These are phyloP conservation scores for Cladorrhinum samala DNA, from an alignment of 495 filamentous ascomycete genomes.

Conservation along the genomic window DNA sequence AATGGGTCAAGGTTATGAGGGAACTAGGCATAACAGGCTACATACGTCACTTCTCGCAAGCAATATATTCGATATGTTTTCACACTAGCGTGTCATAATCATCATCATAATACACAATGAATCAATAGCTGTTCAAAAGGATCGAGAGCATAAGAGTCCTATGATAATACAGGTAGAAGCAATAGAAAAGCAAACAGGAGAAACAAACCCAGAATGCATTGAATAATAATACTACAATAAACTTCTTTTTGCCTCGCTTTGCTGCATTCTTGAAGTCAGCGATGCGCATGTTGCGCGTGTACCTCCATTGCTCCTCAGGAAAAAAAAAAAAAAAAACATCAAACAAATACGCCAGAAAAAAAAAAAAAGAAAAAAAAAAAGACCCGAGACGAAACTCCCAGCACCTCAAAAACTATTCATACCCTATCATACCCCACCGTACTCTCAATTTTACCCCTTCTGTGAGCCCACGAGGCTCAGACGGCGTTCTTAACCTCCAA, in stretches of 20 bases:
- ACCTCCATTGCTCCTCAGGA: background rate
- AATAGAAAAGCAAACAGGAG: background rate
- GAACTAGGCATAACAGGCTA: background rate
- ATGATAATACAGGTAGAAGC: background rate
- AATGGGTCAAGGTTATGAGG: slow-evolving; percentile 38
- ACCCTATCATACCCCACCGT: no score
- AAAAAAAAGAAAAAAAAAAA: background rate
- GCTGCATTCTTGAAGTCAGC: background rate
- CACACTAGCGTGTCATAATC: no score
- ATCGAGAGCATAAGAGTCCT: background rate
- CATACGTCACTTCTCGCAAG: no score
- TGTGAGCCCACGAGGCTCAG: slow-evolving; percentile 4
- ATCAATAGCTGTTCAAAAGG: background rate
- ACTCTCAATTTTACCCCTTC: background rate
- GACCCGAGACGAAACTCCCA: background rate
- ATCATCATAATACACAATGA: no score
- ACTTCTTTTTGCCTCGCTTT: background rate
- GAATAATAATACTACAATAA: background rate
- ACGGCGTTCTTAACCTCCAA: slow-evolving; percentile 34
- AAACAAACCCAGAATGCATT: background rate
- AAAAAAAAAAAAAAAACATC: background rate
- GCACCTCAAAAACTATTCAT: background rate
- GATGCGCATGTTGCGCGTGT: background rate
- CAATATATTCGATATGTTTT: no score
- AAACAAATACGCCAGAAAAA: slow-evolving; percentile 7